Evolutionary conservation across 768 basidiomycete genomes (phyloP).

Genomic region (Amanita pallidorosea): DNA sequence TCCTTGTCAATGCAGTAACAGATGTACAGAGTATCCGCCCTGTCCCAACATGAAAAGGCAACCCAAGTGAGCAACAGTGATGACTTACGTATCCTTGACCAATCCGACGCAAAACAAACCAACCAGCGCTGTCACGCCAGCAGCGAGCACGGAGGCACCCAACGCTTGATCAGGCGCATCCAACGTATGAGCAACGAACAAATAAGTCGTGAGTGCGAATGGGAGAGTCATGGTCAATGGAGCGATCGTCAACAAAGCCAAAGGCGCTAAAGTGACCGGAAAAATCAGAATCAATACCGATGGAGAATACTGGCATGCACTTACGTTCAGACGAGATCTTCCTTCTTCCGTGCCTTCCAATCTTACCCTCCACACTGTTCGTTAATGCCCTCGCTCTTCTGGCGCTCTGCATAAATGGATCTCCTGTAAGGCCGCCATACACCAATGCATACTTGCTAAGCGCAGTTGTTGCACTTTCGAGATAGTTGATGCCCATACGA

Average conservation of each 20-base stretch:
- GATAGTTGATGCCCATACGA: constrained; percentile 43
- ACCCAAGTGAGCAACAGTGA: background rate
- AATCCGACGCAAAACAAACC: constrained; percentile 77
- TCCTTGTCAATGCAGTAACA: constrained; percentile 43
- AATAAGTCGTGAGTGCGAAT: constrained; percentile 71
- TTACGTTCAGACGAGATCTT: constrained; percentile 51
- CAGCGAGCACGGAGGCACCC: constrained; percentile 65
- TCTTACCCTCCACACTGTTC: constrained; percentile 18
- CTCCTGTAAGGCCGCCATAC: constrained; percentile 70
- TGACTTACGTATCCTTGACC: constrained; percentile 52
- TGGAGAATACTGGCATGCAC: constrained; percentile 11
- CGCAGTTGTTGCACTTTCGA: constrained; percentile 40
- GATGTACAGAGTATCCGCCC: constrained; percentile 34
- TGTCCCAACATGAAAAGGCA: constrained; percentile 7
- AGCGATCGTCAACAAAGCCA: constrained; percentile 66
- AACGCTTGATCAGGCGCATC: constrained; percentile 62
- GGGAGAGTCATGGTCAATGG: constrained; percentile 76
- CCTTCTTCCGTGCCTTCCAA: constrained; percentile 27
- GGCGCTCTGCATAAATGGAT: constrained; percentile 50
- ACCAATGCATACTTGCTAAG: constrained; percentile 54
- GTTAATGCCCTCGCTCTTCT: constrained; percentile 38
- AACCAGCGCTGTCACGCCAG: constrained; percentile 70
- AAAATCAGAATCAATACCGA: constrained; percentile 1
- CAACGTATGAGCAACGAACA: constrained; percentile 82
- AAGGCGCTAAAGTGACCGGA: constrained; percentile 30